phyloP scores from a whole-genome alignment of 495 filamentous ascomycete genomes.

The Daldinia grandis region DNA sequence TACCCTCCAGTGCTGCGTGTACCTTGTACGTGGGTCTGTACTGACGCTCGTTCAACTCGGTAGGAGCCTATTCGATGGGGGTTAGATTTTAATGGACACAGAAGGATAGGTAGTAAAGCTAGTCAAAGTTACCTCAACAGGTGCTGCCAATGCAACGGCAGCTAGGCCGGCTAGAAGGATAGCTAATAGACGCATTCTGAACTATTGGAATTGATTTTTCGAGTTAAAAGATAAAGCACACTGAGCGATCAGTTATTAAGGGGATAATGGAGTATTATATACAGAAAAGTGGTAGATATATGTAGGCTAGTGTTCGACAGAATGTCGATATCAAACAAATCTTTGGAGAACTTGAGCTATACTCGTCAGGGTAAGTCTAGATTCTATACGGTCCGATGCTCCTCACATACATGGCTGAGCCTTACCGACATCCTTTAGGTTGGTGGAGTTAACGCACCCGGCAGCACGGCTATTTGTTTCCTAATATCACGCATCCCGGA shows the following conservation, averaged over 20 bases:
- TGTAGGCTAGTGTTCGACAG: background rate
- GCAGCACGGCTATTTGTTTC: background rate
- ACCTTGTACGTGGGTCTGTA: background rate
- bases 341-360: background rate
- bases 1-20: background rate
- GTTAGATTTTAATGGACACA: conserved; percentile 5
- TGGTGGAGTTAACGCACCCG: background rate
- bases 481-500: background rate
- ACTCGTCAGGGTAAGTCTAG: background rate
- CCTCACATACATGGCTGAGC: background rate
- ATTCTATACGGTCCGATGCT: background rate
- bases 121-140: conserved; percentile 16
- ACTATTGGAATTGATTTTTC: background rate
- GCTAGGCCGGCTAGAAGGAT: conserved; percentile 19
- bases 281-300: background rate
- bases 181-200: conserved; percentile 29
- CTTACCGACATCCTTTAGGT: background rate
- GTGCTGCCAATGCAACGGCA: conserved; percentile 31
- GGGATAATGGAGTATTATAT: background rate
- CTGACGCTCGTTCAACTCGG: background rate
- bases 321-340: background rate
- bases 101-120: background rate
- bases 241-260: background rate
- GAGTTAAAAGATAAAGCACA: background rate
- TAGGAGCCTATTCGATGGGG: background rate